Conservation (phyloP, 352 stramenopile species). For the Hyaloperonospora brassicae region DNA sequence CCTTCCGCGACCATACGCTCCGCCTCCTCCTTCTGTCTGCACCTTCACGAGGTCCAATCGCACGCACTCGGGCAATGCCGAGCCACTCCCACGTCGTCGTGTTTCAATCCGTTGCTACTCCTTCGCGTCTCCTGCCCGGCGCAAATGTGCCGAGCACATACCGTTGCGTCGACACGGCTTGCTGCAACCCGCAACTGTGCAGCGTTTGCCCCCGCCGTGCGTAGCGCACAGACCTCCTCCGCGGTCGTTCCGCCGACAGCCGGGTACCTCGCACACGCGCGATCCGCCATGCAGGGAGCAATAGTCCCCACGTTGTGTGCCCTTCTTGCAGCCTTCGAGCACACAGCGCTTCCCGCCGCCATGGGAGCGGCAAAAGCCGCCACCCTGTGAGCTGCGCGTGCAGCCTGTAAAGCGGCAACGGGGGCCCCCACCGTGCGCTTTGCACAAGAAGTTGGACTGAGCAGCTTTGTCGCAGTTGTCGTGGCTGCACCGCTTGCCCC, state of each 20-base stretch:
- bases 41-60: slow-evolving; percentile 13
- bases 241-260: slow-evolving; percentile 82
- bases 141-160: slow-evolving; percentile 73
- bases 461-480: slow-evolving; percentile 74
- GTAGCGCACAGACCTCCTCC: slow-evolving; percentile 61
- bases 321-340: slow-evolving; percentile 78
- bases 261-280: slow-evolving; percentile 68
- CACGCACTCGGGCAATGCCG: slow-evolving; percentile 7
- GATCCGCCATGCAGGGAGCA: slow-evolving; percentile 81
- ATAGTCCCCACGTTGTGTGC: slow-evolving; percentile 80
- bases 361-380: slow-evolving; percentile 78
- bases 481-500: slow-evolving; percentile 72
- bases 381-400: slow-evolving; percentile 66
- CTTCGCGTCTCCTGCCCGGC: slow-evolving; percentile 13
- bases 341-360: slow-evolving; percentile 84
- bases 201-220: slow-evolving; percentile 82
- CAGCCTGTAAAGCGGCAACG: slow-evolving; percentile 68
- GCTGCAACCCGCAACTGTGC: slow-evolving; percentile 48
- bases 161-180: slow-evolving; percentile 79
- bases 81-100: slow-evolving; percentile 21
- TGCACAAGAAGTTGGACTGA: slow-evolving; percentile 83
- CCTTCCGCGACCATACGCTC: slow-evolving; percentile 21
- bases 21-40: slow-evolving; percentile 15
- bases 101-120: slow-evolving; percentile 24
- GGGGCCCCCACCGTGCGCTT: slow-evolving; percentile 72